Evolutionary conservation across 331 rosid genomes (phyloP), one percentile per base, ranked within the genome.

Genomic region (Malus hybrid): DNA sequence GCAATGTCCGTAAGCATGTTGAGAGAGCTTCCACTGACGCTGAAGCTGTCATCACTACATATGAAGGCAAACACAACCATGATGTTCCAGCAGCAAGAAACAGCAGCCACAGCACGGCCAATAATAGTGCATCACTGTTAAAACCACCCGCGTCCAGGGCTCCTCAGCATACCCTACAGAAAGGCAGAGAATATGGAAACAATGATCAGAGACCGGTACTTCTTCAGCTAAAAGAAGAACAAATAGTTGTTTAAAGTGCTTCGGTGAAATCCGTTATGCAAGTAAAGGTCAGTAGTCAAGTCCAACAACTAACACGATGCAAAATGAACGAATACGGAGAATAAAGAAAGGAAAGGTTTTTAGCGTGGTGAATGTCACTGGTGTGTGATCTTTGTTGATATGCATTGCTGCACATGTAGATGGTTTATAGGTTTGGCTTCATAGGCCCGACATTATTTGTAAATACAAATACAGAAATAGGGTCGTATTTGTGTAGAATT

Each of bases 1-100:
- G 99, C 87, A 92, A 89, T 22, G 99, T 95, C 73, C 97, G 99
- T 4, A 95, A 95, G 78, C 99, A 95, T 65, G 97, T 94, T 6
- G 99, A 95, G 86, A 90, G 99, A 82, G 96, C 99, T 74, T 87
- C 97, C 31, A 87, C 92, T 0, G 99, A 95, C 73, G 81, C 97
- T 8, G 90, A 95, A 80, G 97, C 99, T 65, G 99, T 95, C 65
- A 83, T 95, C 68, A 95, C 97, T 6, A 85, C 97, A 3, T 92
- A 95, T 13, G 99, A 95, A 77, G 97, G 99, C 6, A 95, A 95
- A 77, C 99, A 95, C 60, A 89, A 85, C 75, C 99, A 95, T 12
- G 93, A 90, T 73, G 92, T 92, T 18, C 99, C 99, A 19, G 93
- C 94, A 77, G 95, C 97, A 75, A 92, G 99, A 86, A 86, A 84